phyloP scores from a whole-genome alignment of 1,284 basidiomycete species.

The Porogramme epimiltina region DNA sequence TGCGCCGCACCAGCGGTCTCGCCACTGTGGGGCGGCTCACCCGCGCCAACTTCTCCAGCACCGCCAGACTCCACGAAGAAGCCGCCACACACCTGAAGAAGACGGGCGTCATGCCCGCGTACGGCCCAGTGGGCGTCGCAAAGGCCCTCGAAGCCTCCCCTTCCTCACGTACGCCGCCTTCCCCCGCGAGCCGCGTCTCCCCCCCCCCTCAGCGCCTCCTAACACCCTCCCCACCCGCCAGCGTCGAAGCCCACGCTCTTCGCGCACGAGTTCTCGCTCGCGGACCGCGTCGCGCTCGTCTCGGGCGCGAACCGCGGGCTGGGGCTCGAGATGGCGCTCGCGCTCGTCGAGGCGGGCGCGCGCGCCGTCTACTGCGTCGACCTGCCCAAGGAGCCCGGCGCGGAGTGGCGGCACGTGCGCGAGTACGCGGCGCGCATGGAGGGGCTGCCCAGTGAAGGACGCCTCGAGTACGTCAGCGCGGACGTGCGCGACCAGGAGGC shows the following conservation, averaged over 20 bases:
- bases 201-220: too few species aligned
- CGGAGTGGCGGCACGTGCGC: constrained; percentile 64
- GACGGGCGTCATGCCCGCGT: constrained; percentile 41
- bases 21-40: too few species aligned
- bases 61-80: constrained; percentile 13
- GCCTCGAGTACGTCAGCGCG: constrained; percentile 66
- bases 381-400: constrained; percentile 61
- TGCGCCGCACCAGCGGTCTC: too few species aligned
- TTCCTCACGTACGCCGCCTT: constrained; percentile 10
- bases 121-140: constrained; percentile 61
- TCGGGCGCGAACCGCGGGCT: constrained; percentile 82
- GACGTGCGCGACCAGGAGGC: constrained; percentile 64
- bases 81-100: constrained; percentile 27
- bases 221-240: neutral
- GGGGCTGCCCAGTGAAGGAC: constrained; percentile 37
- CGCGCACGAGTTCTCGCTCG: constrained; percentile 74
- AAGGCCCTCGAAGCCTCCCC: constrained; percentile 52
- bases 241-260: constrained; percentile 39
- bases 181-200: neutral
- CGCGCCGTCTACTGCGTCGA: constrained; percentile 79
- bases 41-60: constrained; percentile 13
- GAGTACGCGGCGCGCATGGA: constrained; percentile 52
- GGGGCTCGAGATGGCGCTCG: constrained; percentile 81
- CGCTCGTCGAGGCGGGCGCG: constrained; percentile 77
- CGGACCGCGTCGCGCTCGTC: constrained; percentile 75